phyloP scores from a whole-genome alignment of 78 protist species.

The Protostelium mycophagum region DNA sequence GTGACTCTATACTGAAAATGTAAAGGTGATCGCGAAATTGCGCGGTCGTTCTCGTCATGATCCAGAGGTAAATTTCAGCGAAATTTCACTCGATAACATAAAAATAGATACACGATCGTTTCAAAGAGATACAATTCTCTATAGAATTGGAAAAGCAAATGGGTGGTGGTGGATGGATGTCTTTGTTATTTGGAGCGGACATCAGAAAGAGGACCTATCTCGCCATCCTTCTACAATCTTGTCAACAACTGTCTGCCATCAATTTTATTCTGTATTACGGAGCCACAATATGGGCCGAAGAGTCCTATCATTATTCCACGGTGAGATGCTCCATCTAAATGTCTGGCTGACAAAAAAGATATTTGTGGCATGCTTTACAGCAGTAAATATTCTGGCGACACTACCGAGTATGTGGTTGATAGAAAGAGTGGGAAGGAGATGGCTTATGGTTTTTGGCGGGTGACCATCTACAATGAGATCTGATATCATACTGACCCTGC shows the following conservation, averaged over 20 bases:
- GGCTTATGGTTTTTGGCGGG: not conserved
- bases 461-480: not conserved
- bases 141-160: not conserved
- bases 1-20: too few relatives aligned
- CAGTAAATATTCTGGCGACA: not conserved
- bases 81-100: not conserved
- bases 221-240: not conserved
- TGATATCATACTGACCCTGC: not conserved
- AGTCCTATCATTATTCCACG: not conserved
- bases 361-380: not conserved
- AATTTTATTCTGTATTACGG: not conserved
- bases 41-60: too few relatives aligned
- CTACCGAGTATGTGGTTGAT: not conserved
- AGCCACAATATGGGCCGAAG: not conserved
- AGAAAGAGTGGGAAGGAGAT: not conserved
- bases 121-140: not conserved
- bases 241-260: not conserved
- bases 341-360: not conserved
- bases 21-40: too few relatives aligned
- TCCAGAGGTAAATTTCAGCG: too few relatives aligned
- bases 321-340: not conserved
- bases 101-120: not conserved
- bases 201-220: not conserved
- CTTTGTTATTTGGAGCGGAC: not conserved
- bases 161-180: not conserved